phyloP scores from a whole-genome alignment of 257 asterid genomes.

The Rehmannia glutinosa region DNA sequence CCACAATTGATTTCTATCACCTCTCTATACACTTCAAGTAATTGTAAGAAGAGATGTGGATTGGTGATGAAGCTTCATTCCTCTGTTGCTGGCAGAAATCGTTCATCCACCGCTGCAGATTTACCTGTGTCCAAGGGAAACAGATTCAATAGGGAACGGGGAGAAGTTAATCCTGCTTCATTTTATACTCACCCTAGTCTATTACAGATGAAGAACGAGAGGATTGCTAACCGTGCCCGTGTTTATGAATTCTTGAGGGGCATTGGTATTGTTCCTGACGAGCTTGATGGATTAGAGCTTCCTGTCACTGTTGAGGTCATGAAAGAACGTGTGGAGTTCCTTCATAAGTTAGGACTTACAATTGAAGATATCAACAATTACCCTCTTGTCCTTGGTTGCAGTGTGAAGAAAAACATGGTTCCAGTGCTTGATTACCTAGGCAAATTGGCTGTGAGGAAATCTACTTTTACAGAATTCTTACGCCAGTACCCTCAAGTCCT shows the following conservation, averaged over 20 bases:
- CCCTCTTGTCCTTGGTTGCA: slow-evolving; percentile 97
- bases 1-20: slow-evolving; percentile 32
- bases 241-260: slow-evolving; percentile 82
- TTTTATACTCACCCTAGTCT: slow-evolving; percentile 82
- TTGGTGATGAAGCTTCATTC: slow-evolving; percentile 42
- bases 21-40: slow-evolving; percentile 31
- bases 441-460: slow-evolving; percentile 75
- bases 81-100: slow-evolving; percentile 43
- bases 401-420: slow-evolving; percentile 95
- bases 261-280: slow-evolving; percentile 77
- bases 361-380: slow-evolving; percentile 86
- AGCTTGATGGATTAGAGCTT: slow-evolving; percentile 93
- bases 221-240: slow-evolving; percentile 60
- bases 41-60: slow-evolving; percentile 29
- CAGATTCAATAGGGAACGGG: slow-evolving; percentile 25
- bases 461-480: slow-evolving; percentile 74
- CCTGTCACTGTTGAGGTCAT: slow-evolving; percentile 93
- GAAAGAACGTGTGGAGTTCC: slow-evolving; percentile 89
- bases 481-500: slow-evolving; percentile 92
- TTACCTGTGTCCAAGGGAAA: slow-evolving; percentile 29
- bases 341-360: slow-evolving; percentile 84
- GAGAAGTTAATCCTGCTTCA: slow-evolving; percentile 47
- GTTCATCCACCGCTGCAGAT: slow-evolving; percentile 33
- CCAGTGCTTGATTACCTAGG: slow-evolving; percentile 98
- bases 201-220: slow-evolving; percentile 72